Evolutionary conservation across 371 early-diverging fungal species (phyloP).

Genomic region (Syncephalastrum monosporum): DNA sequence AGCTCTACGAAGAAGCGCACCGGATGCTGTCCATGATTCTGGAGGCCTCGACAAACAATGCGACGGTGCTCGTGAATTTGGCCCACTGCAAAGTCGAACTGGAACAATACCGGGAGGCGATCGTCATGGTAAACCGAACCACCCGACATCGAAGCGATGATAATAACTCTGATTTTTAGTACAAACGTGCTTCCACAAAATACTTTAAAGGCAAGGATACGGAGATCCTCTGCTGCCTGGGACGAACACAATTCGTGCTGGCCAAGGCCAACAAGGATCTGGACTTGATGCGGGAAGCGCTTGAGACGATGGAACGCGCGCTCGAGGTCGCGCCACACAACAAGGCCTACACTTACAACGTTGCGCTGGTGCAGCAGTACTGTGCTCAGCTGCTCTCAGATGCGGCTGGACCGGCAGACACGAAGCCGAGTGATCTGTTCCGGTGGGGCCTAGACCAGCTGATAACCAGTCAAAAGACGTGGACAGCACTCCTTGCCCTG

Average conservation of each 20-base stretch:
- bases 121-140: slow-evolving; percentile 46
- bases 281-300: slow-evolving; percentile 63
- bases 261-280: slow-evolving; percentile 74
- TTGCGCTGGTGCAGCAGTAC: slow-evolving; percentile 84
- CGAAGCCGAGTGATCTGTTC: slow-evolving; percentile 57
- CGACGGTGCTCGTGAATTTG: slow-evolving; percentile 70
- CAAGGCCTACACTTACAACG: slow-evolving; percentile 66
- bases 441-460: slow-evolving; percentile 58
- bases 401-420: slow-evolving; percentile 45
- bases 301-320: slow-evolving; percentile 60
- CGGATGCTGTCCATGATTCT: slow-evolving; percentile 76
- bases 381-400: slow-evolving; percentile 81
- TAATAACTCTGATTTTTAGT: slow-evolving; percentile 41
- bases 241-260: slow-evolving; percentile 78
- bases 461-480: slow-evolving; percentile 54
- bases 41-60: slow-evolving; percentile 55
- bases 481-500: slow-evolving; percentile 52
- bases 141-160: not conserved
- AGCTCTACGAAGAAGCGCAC: slow-evolving; percentile 65
- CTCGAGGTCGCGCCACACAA: slow-evolving; percentile 58
- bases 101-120: slow-evolving; percentile 71
- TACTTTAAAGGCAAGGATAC: slow-evolving; percentile 57
- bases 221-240: slow-evolving; percentile 68
- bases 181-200: slow-evolving; percentile 60
- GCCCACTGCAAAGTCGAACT: slow-evolving; percentile 78